Base-by-base conservation (phyloP, 768 basidiomycete genomes). In the Hygrophoropsis aurantiaca region DNA sequence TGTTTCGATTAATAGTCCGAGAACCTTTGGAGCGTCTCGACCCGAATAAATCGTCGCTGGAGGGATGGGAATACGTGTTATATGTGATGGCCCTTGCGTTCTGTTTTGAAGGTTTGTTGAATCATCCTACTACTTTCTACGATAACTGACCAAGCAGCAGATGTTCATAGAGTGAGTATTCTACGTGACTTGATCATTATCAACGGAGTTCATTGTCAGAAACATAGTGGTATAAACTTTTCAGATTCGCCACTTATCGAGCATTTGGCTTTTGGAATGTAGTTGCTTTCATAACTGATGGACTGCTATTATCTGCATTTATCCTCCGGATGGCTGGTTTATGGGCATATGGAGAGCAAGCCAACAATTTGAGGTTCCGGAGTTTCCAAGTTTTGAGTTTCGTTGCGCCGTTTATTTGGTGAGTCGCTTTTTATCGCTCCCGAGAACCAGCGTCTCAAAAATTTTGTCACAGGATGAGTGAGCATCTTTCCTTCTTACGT, bases 351-450 rank as follows among this genome's bases (percentile, higher is more conserved):
- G 69, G 58, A 3, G 67, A 75, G 51, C 47, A 65, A 43, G 65
- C 69, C 16, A 58, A 60, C 20, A 53, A 59, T 42, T 56, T 81
- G 49, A 75, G 76, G 44, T 53, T 91, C 13, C 74, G 65, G 48
- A 94, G 93, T 64, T 97, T 97, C 69, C 92, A 94, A 59, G 77
- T 91, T 23, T 70, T 97, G 32, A 90, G 90, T 70, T 92, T 85
- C 65, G 91, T 88, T 5, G 80, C 90, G 2, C 92, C 91, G 1
- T 77, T 95, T 41, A 85, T 94, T 37, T 95, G 92, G 93, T 89
- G 54, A 44, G 84, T 65, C 16, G 48, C 18, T 49, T 21, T 19
- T 4, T 35, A 11, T 40, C 5, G 18, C 35, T 11, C 16, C 18
- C 5, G 26, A 55, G 15, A 27, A 38, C 26, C n/a, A 41, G 32